Evolutionary conservation across 345 rosid genomes (phyloP), one percentile per base, ranked within the genome.

Genomic region (Salix caprea): DNA sequence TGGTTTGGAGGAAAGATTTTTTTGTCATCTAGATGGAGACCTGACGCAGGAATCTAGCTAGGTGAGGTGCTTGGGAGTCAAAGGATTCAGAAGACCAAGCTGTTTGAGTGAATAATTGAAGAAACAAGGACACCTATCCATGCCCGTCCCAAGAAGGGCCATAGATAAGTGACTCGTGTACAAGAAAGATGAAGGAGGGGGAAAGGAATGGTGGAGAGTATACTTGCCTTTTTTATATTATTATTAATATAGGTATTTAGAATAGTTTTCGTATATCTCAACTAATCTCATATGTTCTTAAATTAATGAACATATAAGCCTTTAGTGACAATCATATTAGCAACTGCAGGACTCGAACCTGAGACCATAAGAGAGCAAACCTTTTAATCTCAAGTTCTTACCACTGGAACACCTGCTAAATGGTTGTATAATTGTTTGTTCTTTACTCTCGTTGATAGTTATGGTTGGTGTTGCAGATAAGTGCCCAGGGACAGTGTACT

Each of bases 111-210:
- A 62, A 18, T 42, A 64, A 64, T 64, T 40, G 64, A 69, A 21
- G 56, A 69, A 58, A 11, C 30, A 61, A 70, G n/a, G 73, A 81
- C 73, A 79, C 42, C 18, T 39, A 85, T 72, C 79, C 76, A 72
- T 10, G 76, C 18, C 62, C 65, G 78, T 72, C 72, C 42, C 64
- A 28, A 23, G n/a, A 65, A 58, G 36, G 67, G 52, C 69, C 65
- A 56, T 15, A 15, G 56, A 67, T 71, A 52, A 70, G 32, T 75
- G 77, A 30, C 62, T 23, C 62, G 81, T 78, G 74, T 23, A 46
- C 70, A 58, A 69, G 5, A 34, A 34, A 34, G 6, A 4, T 4
- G 34, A 75, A 52, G 73, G 56, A 39, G 61, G 37, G 13, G n/a
- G 37, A 70, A 74, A 70, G 79, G 28, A 54, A 74, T 64, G 83